These are phyloP conservation scores for Cnidoscolus chayamansa DNA, from an alignment of 441 rosid genomes.

Conservation along the genomic window DNA sequence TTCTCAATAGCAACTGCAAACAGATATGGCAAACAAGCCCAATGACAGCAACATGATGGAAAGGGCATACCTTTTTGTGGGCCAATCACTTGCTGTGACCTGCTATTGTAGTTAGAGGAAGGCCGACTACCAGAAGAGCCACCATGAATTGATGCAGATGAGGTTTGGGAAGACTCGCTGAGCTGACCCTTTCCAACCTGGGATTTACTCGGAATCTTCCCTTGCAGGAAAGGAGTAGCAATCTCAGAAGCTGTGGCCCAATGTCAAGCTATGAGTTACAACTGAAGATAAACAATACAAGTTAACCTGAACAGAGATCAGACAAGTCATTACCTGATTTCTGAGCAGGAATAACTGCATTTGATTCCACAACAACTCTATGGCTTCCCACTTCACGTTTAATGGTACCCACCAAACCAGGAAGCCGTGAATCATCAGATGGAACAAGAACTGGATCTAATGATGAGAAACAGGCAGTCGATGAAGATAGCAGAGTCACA, in stretches of 20 bases:
- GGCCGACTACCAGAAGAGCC: constrained; percentile 66
- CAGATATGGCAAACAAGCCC: not conserved
- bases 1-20: not conserved
- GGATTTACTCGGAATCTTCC: constrained; percentile 46
- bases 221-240: constrained; percentile 37
- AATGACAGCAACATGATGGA: not conserved
- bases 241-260: constrained; percentile 39
- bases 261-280: constrained; percentile 18
- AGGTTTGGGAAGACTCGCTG: constrained; percentile 48
- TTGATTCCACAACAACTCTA: constrained; percentile 37
- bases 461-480: constrained; percentile 53
- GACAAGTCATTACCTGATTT: constrained; percentile 39
- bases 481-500: constrained; percentile 44
- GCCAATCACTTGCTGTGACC: constrained; percentile 62
- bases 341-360: constrained; percentile 36
- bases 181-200: constrained; percentile 50
- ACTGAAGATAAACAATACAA: constrained; percentile 11
- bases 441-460: constrained; percentile 58
- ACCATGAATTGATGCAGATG: constrained; percentile 48
- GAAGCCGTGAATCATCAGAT: constrained; percentile 37
- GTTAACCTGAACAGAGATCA: constrained; percentile 10
- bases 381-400: constrained; percentile 50
- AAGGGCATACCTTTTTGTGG: constrained; percentile 53
- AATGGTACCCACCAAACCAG: constrained; percentile 41
- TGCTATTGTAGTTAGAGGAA: constrained; percentile 66